Evolutionary conservation across 768 basidiomycete genomes (phyloP), one percentile per base, ranked within the genome.

Genomic region (Trametes cingulata): DNA sequence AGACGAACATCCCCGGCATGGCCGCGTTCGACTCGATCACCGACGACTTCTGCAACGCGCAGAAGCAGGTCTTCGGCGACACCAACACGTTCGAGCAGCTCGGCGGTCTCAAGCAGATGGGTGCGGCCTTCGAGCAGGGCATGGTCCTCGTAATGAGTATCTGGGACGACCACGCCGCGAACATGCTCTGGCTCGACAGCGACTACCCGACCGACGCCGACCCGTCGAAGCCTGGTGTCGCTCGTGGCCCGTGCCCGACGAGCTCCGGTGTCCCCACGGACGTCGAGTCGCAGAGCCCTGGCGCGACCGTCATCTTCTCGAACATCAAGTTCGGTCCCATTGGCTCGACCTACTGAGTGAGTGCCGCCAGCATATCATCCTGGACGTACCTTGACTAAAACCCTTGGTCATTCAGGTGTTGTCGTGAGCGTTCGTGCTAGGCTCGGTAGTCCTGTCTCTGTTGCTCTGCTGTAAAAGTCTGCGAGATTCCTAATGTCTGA

Each of bases 311-410:
- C 70, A 76, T 73, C 58, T 84, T 68, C 78, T 82, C 81, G 33
- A 83, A 83, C 77, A 84, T 83, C 75, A 77, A 73, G 69, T 79
- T 78, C 67, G 82, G 81, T 56, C 72, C 75, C 68, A 78, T 82
- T 66, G 78, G 77, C 61, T 77, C 79, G 27, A 82, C 81, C 55
- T 82, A 66, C 24, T 61, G 45, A 61, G 60, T 61, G 20, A 55
- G 60, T 55, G 2, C 24, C 10, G 0, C 37, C 10, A 4, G 10
- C 10, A 33, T 10, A 33, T 4, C 29, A 33, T 4, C 29, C 29
- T 5, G 29, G 4, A 33, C 29, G 29, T 33, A 33, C 29, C 6
- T 10, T 33, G 29, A 33, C 29, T 10, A 10, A 10, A 33, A 33
- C n/a, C n/a, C n/a, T n/a, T n/a, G 29, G 4, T 33, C 29, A 10